phyloP scores from a whole-genome alignment of 352 stramenopile genomes.

The Hyaloperonospora brassicae region DNA sequence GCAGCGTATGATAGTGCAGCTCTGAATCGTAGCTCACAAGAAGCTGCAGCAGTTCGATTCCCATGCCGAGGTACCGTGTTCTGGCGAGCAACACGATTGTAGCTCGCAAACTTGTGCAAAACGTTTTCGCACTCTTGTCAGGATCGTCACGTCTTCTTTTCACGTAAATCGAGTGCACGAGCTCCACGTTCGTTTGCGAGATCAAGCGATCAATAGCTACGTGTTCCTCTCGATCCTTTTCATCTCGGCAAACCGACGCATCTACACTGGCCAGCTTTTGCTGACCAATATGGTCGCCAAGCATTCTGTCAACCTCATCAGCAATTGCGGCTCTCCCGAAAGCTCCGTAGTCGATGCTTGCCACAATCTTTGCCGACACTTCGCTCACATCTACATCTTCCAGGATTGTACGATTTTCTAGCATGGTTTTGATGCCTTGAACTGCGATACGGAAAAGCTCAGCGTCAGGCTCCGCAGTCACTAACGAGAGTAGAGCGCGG shows the following conservation, averaged over 20 bases:
- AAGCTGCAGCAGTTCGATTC: constrained; percentile 59
- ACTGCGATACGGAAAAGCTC: constrained; percentile 72
- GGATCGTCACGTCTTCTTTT: constrained; percentile 15
- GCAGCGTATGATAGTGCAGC: constrained; percentile 30
- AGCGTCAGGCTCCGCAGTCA: constrained; percentile 63
- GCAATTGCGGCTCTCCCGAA: constrained; percentile 71
- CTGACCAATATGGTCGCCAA: constrained; percentile 17
- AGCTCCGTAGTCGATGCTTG: constrained; percentile 73
- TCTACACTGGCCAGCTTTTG: constrained; percentile 4
- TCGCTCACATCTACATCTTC: constrained; percentile 83
- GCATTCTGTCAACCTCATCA: constrained; percentile 39
- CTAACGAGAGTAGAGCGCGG: constrained; percentile 60
- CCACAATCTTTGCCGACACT: constrained; percentile 65
- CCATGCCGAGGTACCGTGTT: constrained; percentile 64
- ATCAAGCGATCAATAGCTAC: constrained; percentile 7
- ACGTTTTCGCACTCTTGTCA: constrained; percentile 8
- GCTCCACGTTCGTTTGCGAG: constrained; percentile 20
- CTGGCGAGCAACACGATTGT: constrained; percentile 44
- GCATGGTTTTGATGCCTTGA: constrained; percentile 56
- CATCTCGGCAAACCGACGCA: constrained; percentile 8
- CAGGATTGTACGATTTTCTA: constrained; percentile 74
- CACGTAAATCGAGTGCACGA: constrained; percentile 28
- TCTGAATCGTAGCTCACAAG: constrained; percentile 56
- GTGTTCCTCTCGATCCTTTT: constrained; percentile 12
- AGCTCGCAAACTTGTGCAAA: constrained; percentile 20